These are phyloP conservation scores for Xerocomellus intermedius DNA, from an alignment of 768 basidiomycete species.

Conservation along the genomic window DNA sequence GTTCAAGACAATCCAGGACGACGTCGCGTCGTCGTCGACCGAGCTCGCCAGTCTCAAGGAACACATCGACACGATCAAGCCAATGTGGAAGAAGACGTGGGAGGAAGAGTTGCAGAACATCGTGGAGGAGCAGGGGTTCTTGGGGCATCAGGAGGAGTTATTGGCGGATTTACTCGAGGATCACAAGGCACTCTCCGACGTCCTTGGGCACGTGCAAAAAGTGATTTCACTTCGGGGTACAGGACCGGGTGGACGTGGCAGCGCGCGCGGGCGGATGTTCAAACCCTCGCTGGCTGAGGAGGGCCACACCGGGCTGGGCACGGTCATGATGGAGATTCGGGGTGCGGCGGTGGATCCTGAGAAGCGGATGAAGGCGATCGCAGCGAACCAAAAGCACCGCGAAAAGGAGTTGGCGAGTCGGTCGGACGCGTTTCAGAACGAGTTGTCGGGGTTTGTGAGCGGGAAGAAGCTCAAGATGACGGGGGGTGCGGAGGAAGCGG, in stretches of 20 bases:
- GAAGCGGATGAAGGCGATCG: slow-evolving; percentile 88
- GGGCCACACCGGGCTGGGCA: slow-evolving; percentile 62
- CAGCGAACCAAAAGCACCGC: slow-evolving; percentile 77
- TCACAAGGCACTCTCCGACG: slow-evolving; percentile 81
- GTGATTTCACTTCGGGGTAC: slow-evolving; percentile 67
- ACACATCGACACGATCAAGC: slow-evolving; percentile 86
- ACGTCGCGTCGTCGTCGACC: slow-evolving; percentile 59
- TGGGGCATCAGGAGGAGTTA: slow-evolving; percentile 91
- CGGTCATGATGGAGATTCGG: slow-evolving; percentile 89
- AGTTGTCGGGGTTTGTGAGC: slow-evolving; percentile 82
- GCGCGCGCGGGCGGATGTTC: slow-evolving; percentile 47
- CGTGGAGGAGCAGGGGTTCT: slow-evolving; percentile 94
- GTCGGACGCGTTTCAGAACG: slow-evolving; percentile 81
- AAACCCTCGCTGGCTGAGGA: slow-evolving; percentile 65
- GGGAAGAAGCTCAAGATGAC: slow-evolving; percentile 93
- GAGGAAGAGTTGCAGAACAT: slow-evolving; percentile 94
- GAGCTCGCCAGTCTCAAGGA: slow-evolving; percentile 78
- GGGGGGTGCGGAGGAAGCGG: slow-evolving; percentile 88
- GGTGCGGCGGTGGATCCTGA: slow-evolving; percentile 81
- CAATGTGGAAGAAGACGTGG: slow-evolving; percentile 99
- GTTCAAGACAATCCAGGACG: slow-evolving; percentile 69
- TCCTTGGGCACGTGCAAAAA: slow-evolving; percentile 90
- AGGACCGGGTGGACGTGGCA: slow-evolving; percentile 40
- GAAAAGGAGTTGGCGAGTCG: slow-evolving; percentile 70
- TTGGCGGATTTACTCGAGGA: slow-evolving; percentile 87